phyloP scores from a whole-genome alignment of 345 rosid genomes.

The Boechera divaricarpa region DNA sequence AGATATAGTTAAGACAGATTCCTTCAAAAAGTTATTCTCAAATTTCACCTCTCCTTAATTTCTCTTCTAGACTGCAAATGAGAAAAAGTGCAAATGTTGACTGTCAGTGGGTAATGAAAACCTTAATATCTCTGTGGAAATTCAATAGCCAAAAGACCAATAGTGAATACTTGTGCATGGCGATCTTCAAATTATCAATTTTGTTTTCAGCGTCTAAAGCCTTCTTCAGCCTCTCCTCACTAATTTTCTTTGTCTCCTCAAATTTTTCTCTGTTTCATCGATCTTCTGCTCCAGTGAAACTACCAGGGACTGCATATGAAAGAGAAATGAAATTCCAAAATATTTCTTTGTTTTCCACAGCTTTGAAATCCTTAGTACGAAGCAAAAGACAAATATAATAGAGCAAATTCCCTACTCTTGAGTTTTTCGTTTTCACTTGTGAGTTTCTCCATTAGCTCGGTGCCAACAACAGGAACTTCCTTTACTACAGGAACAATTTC shows the following conservation, averaged over 20 bases:
- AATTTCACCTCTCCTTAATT: conserved; percentile 70
- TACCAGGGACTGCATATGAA: conserved; percentile 65
- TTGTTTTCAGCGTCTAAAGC: conserved; percentile 88
- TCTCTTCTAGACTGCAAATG: conserved; percentile 82
- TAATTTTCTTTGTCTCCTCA: conserved; percentile 77
- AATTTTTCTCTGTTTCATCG: conserved; percentile 85
- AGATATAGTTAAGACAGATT: conserved; percentile 51
- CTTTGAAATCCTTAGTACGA: conserved; percentile 19
- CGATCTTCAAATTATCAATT: conserved; percentile 79
- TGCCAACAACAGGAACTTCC: conserved; percentile 78
- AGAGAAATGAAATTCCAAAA: conserved; percentile 28
- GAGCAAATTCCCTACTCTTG: conserved; percentile 59
- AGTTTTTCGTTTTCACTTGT: conserved; percentile 77
- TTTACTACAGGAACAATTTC: conserved; percentile 68
- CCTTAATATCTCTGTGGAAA: conserved; percentile 8
- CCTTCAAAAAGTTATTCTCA: conserved; percentile 77
- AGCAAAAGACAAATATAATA: not conserved
- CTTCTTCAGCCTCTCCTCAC: conserved; percentile 92
- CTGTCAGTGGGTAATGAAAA: conserved; percentile 20
- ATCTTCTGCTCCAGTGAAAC: conserved; percentile 79
- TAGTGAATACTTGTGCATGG: conserved; percentile 73
- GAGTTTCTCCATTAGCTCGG: conserved; percentile 73
- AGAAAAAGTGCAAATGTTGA: not conserved
- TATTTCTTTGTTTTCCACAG: conserved; percentile 18
- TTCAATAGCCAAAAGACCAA: conserved; percentile 21